Base-by-base conservation (phyloP, 2,329 filamentous ascomycete genomes). In the Metarhizium rileyi region DNA sequence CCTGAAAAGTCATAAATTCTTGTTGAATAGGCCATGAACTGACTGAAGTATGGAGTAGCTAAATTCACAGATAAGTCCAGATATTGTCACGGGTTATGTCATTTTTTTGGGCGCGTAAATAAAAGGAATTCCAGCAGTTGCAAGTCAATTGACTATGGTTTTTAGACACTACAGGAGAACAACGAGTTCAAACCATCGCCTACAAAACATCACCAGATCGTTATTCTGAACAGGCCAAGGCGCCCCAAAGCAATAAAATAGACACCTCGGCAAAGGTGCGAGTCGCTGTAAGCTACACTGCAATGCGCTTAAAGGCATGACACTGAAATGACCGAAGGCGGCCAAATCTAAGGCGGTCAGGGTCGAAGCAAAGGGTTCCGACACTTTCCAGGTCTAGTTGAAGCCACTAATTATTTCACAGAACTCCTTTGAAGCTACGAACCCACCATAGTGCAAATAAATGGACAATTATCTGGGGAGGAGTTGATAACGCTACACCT, bases 361-460 rank as follows among this genome's bases (percentile, higher is more conserved):
- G 51, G 50, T 42, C 44, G 47, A 9, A 26, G 44, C 27, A 22
- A 41, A 5, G 53, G n/a, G 53, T 38, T 55, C 53, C 35, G 51
- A 55, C 16, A 44, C 53, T 5, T 51, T 51, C 7, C 27, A 36
- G n/a, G 53, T 53, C 47, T 55, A 55, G 30, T 33, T 44, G 8
- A 53, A 44, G 50, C 47, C 40, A 53, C 53, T 8, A 26, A 51
- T 25, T 53, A 49, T 44, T 53, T 51, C 38, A 43, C 53, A 25
- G 51, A 48, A 35, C 51, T 55, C 12, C 53, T 55, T 28, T 49
- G 50, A 36, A 51, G 49, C 44, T 27, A 49, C 46, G 52, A 55
- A 43, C 51, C 53, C 33, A 55, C 53, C n/a, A 50, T 53, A 30
- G 53, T 51, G 10, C 53, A 55, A 48, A 51, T 55, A 22, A 51